Evolutionary conservation across 2,329 filamentous ascomycete genomes (phyloP).

Genomic region (Alternaria dauci): DNA sequence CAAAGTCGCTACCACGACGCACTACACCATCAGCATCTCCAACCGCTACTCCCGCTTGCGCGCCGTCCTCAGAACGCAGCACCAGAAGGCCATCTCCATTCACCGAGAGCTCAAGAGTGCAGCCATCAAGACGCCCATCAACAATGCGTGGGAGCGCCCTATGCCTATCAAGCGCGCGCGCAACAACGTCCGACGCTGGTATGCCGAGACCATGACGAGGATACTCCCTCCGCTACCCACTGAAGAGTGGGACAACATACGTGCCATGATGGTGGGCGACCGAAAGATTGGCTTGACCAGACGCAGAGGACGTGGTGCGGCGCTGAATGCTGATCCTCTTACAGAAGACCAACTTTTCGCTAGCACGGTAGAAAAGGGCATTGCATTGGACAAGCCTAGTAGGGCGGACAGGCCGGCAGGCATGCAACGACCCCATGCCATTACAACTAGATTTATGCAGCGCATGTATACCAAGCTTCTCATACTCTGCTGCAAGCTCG

Average conservation of each 20-base stretch:
- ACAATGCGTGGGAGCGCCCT: constrained; percentile 57
- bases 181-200: constrained; percentile 56
- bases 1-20: constrained; percentile 17
- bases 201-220: constrained; percentile 53
- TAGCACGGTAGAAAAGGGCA: constrained; percentile 22
- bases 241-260: constrained; percentile 55
- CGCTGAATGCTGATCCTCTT: background rate
- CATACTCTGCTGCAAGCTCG: constrained; percentile 53
- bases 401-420: constrained; percentile 35
- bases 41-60: constrained; percentile 43
- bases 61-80: constrained; percentile 39
- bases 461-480: constrained; percentile 56
- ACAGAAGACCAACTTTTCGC: constrained; percentile 12
- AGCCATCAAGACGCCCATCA: constrained; percentile 50
- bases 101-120: constrained; percentile 34
- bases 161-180: constrained; percentile 56
- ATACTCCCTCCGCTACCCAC: constrained; percentile 57
- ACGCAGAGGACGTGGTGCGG: constrained; percentile 26
- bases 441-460: constrained; percentile 57
- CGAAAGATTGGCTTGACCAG: constrained; percentile 35
- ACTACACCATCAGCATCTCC: constrained; percentile 39
- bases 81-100: constrained; percentile 25
- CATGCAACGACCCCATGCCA: constrained; percentile 41
- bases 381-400: constrained; percentile 39
- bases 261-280: constrained; percentile 50